A percentile compares a stretch with the other conserved stretches of the same genome.
Evolutionary conservation across 352 stramenopile species (phyloP).

Genomic region (Thraustochytrium striatum): DNA sequence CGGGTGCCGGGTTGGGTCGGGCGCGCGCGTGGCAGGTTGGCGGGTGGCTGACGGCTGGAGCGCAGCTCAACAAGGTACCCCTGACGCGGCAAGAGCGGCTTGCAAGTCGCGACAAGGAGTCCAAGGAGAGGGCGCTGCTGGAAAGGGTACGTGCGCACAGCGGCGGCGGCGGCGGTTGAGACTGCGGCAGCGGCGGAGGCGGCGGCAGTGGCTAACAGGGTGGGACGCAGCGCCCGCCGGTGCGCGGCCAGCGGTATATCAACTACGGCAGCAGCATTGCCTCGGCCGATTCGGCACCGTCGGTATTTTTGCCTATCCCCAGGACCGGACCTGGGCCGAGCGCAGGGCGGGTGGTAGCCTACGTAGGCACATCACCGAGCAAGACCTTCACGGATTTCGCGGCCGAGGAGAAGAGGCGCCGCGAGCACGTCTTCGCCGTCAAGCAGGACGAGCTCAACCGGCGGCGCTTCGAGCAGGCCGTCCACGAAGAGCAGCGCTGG

Average conservation of each 20-base stretch:
- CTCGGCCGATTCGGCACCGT: not conserved
- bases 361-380: conserved; percentile 39
- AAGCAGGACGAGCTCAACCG: conserved; percentile 15
- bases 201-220: not conserved
- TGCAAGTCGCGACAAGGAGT: conserved; percentile 34
- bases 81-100: conserved; percentile 15
- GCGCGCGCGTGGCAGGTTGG: not conserved
- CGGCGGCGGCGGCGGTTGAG: not conserved
- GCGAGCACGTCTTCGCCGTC: not conserved
- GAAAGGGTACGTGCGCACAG: conserved; percentile 2
- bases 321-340: not conserved
- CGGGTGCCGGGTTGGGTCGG: not conserved
- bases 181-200: not conserved
- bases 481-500: conserved; percentile 20
- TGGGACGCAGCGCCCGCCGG: conserved; percentile 11
- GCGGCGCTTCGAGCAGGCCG: not conserved
- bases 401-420: conserved; percentile 37
- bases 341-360: not conserved
- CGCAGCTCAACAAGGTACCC: conserved; percentile 31
- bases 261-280: conserved; percentile 33
- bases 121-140: conserved; percentile 40
- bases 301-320: not conserved
- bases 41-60: not conserved
- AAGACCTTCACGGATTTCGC: conserved; percentile 42
- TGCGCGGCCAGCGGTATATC: conserved; percentile 32